Evolutionary conservation across 805 yeast genomes (phyloP).

Genomic region (Maudiozyma serrabonitensis): DNA sequence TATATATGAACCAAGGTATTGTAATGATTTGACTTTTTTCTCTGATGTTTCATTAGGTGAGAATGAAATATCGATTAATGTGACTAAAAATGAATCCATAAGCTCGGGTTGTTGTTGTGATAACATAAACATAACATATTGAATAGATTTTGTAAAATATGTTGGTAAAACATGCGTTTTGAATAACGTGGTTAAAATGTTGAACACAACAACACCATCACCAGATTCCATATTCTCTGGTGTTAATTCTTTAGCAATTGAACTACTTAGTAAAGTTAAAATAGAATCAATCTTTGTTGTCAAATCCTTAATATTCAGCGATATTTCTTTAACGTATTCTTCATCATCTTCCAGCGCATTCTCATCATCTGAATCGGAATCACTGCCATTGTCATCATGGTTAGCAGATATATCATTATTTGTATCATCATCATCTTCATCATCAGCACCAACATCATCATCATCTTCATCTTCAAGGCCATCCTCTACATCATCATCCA

Average conservation of each 20-base stretch:
- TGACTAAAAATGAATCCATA: constrained; percentile 74
- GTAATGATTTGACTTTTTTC: constrained; percentile 79
- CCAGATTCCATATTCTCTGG: constrained; percentile 46
- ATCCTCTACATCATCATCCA: constrained; percentile 64
- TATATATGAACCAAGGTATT: constrained; percentile 80
- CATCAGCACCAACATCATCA: constrained; percentile 16
- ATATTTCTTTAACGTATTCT: constrained; percentile 39
- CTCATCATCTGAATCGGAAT: constrained; percentile 23
- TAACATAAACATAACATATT: constrained; percentile 69
- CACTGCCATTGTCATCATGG: constrained; percentile 24
- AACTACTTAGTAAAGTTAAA: constrained; percentile 45
- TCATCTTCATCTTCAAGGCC: constrained; percentile 26
- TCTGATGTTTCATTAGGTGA: constrained; percentile 58
- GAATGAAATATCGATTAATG: constrained; percentile 76
- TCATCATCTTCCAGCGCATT: constrained; percentile 33
- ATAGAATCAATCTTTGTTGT: constrained; percentile 66
- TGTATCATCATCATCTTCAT: constrained; percentile 29
- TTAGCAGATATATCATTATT: constrained; percentile 20
- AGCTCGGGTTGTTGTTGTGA: constrained; percentile 77
- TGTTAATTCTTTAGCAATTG: constrained; percentile 41
- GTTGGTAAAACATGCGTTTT: constrained; percentile 81
- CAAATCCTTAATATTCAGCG: constrained; percentile 41
- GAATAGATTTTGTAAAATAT: constrained; percentile 81
- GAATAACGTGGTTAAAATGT: constrained; percentile 66
- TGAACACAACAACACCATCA: constrained; percentile 58